Conservation (phyloP, 768 basidiomycete species). For the Coprinopsis marcescibilis region DNA sequence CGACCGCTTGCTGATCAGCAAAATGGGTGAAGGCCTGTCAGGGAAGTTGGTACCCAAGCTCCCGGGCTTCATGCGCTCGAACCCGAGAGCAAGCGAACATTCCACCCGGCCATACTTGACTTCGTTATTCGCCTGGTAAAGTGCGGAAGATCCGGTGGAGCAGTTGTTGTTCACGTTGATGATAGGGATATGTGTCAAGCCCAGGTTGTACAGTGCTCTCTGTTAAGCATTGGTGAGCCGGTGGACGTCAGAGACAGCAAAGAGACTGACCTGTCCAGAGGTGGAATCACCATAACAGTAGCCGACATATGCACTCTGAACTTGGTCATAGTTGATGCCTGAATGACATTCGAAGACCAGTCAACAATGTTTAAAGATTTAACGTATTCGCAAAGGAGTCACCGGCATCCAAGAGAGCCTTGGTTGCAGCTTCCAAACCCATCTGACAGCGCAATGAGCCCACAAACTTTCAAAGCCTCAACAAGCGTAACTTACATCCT, state of each 20-base stretch:
- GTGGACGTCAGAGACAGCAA: background rate
- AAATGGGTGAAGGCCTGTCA: constrained; percentile 44
- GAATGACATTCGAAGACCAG: background rate
- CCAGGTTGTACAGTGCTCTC: constrained; percentile 77
- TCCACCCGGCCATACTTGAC: constrained; percentile 67
- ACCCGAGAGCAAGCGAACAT: constrained; percentile 78
- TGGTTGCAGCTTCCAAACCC: constrained; percentile 83
- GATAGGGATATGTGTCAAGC: constrained; percentile 79
- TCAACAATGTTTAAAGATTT: background rate
- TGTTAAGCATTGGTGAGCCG: constrained; percentile 21
- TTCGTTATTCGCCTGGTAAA: constrained; percentile 66
- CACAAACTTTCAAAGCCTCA: background rate
- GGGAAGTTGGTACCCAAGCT: constrained; percentile 64
- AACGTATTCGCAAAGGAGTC: constrained; percentile 12
- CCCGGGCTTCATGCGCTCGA: constrained; percentile 79
- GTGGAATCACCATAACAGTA: constrained; percentile 81
- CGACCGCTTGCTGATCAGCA: constrained; percentile 37
- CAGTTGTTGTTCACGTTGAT: constrained; percentile 88
- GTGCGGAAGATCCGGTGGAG: constrained; percentile 73
- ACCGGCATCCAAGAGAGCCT: constrained; percentile 84
- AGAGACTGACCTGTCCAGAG: constrained; percentile 51
- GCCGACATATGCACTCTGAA: constrained; percentile 72
- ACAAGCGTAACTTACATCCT: constrained; percentile 56
- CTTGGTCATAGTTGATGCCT: constrained; percentile 79
- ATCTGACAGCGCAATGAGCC: constrained; percentile 39